Evolutionary conservation across 495 filamentous ascomycete species (phyloP), one percentile per base, ranked within the genome.

Genomic region (Lepidopterella palustris): DNA sequence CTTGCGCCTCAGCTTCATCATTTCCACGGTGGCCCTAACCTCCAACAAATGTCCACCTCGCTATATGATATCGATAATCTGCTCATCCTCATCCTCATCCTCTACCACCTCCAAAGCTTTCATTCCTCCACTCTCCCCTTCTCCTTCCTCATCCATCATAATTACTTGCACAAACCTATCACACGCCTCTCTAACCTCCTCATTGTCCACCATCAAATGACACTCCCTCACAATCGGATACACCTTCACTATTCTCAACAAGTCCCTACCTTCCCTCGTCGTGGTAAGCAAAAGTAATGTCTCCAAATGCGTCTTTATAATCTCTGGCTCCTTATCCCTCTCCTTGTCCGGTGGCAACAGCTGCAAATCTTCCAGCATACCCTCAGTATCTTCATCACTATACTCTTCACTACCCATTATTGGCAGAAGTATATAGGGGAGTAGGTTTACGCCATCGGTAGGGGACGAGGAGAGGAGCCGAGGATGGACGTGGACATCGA

Each of bases 111-210:
- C 69, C 55, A 63, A 40, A 45, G 69, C 52, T 23, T 62, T 58
- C 53, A 63, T 58, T 61, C 50, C 58, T 23, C 61, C 65, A 15
- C 72, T 71, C 28, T 61, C 69, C 27, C 64, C 74, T 49, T 67
- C 70, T 5, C 65, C 72, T 32, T 73, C 78, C 67, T 89, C 93
- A 60, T 92, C 90, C 51, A 87, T 79, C 91, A 96, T 95, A 42
- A 98, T 68, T 11, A 98, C 83, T 64, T 98, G 89, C 32, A 98
- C 93, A 52, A 97, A 66, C 65, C 93, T 79, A 70, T 98, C 93
- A 65, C 89, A 93, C 15, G 82, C 87, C 66, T 95, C 92, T 60
- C 80, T 79, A 39, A 98, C 89, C 20, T 77, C 84, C 54, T 96
- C 92, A 69, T 96, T 77, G 27, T 92, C 79, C 11, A 91, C 83